A percentile compares a stretch with the other conserved stretches of the same genome.
These are phyloP conservation scores for Kernera saxatilis DNA, from an alignment of 345 rosid genomes.

Conservation along the genomic window DNA sequence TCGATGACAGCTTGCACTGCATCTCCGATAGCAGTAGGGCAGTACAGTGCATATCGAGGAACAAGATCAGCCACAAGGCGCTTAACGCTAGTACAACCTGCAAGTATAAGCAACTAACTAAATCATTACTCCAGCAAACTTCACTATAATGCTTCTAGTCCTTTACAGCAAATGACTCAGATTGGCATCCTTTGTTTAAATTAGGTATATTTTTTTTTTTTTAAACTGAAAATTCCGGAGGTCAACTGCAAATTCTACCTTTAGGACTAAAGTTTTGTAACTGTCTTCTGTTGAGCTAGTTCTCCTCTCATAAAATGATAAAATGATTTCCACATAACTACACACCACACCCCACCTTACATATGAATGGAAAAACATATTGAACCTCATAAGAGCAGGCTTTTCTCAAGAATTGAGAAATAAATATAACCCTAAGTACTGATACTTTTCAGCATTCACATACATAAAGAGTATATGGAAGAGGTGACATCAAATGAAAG, in stretches of 20 bases:
- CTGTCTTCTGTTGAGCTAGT: not conserved
- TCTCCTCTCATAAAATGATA: not conserved
- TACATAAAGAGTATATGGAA: not conserved
- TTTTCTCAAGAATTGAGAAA: not conserved
- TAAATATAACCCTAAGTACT: not conserved
- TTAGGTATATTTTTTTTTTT: no score
- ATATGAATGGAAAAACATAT: not conserved
- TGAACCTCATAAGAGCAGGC: not conserved
- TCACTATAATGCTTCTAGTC: conserved; percentile 5
- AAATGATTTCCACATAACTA: not conserved
- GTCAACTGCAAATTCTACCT: not conserved
- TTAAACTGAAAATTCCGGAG: not conserved
- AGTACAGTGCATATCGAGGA: conserved; percentile 77
- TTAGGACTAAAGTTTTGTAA: not conserved
- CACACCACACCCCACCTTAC: not conserved
- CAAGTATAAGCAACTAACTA: conserved; percentile 26
- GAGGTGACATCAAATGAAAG: not conserved
- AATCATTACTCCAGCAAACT: not conserved
- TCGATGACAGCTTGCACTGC: conserved; percentile 58
- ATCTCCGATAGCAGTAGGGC: conserved; percentile 76
- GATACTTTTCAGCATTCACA: not conserved
- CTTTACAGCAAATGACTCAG: not conserved
- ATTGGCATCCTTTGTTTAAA: not conserved
- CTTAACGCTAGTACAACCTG: conserved; percentile 88
- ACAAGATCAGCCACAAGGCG: conserved; percentile 82